Conservation (phyloP, 129 eudicot species). For the Artemisia argyi region DNA sequence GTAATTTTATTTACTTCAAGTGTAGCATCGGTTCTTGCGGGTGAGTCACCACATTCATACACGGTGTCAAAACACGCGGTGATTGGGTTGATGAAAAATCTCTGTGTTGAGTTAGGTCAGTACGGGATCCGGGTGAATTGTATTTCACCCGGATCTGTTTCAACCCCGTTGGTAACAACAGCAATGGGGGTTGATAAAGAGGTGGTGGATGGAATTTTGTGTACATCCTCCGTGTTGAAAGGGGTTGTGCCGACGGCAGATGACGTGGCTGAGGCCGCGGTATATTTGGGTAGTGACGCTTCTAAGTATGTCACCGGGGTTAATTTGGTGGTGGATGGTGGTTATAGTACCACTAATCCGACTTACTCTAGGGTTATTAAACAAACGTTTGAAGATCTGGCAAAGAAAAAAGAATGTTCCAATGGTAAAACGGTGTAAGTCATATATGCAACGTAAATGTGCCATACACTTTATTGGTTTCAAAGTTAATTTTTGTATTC, state of each 20-base stretch:
- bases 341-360: slow-evolving; percentile 47
- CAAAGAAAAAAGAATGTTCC: not conserved
- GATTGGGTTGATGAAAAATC: slow-evolving; percentile 61
- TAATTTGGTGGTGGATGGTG: slow-evolving; percentile 56
- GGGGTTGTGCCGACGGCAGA: slow-evolving; percentile 54
- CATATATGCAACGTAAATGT: not conserved
- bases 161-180: slow-evolving; percentile 52
- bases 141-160: slow-evolving; percentile 56
- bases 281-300: slow-evolving; percentile 49
- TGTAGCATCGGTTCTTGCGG: slow-evolving; percentile 33
- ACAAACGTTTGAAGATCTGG: slow-evolving; percentile 28
- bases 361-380: slow-evolving; percentile 35
- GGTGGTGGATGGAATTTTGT: slow-evolving; percentile 45
- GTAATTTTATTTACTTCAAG: slow-evolving; percentile 68
- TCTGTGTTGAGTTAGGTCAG: slow-evolving; percentile 67
- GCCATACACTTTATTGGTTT: not conserved
- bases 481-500: too few relatives aligned
- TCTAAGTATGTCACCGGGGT: slow-evolving; percentile 46
- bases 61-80: slow-evolving; percentile 65
- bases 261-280: slow-evolving; percentile 63
- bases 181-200: slow-evolving; percentile 41
- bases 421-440: not conserved
- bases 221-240: slow-evolving; percentile 41
- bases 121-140: slow-evolving; percentile 67
- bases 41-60: slow-evolving; percentile 63